These are phyloP conservation scores for Allantophomopsis cytisporea DNA, from an alignment of 2,329 filamentous ascomycete genomes.

Conservation along the genomic window DNA sequence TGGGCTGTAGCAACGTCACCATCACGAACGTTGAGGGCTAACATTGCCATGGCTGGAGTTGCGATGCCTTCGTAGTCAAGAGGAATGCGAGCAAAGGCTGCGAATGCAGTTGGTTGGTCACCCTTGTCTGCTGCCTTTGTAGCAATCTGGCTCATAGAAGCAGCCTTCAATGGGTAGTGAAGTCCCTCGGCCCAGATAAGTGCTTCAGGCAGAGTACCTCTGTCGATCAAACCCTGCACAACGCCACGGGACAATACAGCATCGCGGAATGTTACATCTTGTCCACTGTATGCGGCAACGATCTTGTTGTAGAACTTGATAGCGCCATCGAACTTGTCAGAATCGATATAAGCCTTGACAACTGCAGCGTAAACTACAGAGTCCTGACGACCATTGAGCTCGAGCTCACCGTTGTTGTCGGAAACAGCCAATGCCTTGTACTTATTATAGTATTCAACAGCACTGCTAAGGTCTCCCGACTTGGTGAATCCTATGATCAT, in stretches of 20 bases:
- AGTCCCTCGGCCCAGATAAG: slow-evolving; percentile 58
- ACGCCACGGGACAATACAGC: slow-evolving; percentile 62
- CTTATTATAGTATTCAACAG: slow-evolving; percentile 90
- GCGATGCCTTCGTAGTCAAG: slow-evolving; percentile 33
- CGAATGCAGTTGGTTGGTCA: slow-evolving; percentile 51
- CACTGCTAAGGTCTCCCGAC: slow-evolving; percentile 69
- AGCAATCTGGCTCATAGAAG: slow-evolving; percentile 61
- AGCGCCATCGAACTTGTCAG: slow-evolving; percentile 68
- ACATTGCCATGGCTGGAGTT: slow-evolving; percentile 61
- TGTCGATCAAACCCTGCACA: slow-evolving; percentile 62
- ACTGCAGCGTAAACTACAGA: slow-evolving; percentile 82
- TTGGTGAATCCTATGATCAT: slow-evolving; percentile 93
- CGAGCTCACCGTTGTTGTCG: slow-evolving; percentile 60
- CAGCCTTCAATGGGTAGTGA: slow-evolving; percentile 39
- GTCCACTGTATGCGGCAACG: slow-evolving; percentile 43
- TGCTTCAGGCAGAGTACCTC: slow-evolving; percentile 59
- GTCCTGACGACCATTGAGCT: slow-evolving; percentile 61
- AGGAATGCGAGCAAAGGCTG: slow-evolving; percentile 48
- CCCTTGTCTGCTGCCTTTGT: slow-evolving; percentile 69
- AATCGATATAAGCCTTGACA: slow-evolving; percentile 76
- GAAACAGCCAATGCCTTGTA: slow-evolving; percentile 83
- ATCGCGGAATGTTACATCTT: slow-evolving; percentile 52
- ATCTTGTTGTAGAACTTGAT: slow-evolving; percentile 79
- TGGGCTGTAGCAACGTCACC: slow-evolving; percentile 68
- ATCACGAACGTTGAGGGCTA: slow-evolving; percentile 74